Evolutionary conservation across 129 eudicot genomes (phyloP).

Genomic region (Cynara cardunculus): DNA sequence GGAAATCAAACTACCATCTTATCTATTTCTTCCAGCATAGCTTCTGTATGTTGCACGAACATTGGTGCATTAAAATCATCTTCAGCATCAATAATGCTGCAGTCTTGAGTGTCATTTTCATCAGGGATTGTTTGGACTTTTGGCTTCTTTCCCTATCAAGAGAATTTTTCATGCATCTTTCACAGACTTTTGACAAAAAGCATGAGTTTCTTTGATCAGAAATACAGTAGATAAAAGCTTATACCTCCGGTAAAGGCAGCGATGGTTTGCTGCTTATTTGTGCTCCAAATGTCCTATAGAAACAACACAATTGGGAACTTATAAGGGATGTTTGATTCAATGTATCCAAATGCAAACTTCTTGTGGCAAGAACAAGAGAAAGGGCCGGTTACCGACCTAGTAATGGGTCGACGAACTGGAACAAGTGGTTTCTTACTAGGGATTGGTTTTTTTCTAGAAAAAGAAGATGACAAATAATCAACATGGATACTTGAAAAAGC

Average conservation of each 20-base stretch:
- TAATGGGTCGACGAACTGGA: conserved; percentile 73
- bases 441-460: conserved; percentile 41
- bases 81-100: conserved; percentile 47
- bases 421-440: conserved; percentile 45
- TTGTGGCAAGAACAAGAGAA: conserved; percentile 5
- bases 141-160: conserved; percentile 41
- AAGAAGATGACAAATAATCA: not conserved
- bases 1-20: conserved; percentile 52
- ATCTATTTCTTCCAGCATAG: conserved; percentile 78
- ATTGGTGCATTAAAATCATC: conserved; percentile 63
- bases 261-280: conserved; percentile 43
- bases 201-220: not conserved
- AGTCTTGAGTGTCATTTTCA: conserved; percentile 33
- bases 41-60: conserved; percentile 88
- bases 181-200: not conserved
- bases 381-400: conserved; percentile 56
- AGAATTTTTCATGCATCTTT: not conserved
- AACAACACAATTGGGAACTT: not conserved
- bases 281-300: conserved; percentile 67
- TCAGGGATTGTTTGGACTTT: conserved; percentile 18
- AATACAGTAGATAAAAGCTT: not conserved
- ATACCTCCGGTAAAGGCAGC: conserved; percentile 39
- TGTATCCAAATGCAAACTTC: conserved; percentile 1
- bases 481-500: conserved; percentile 2
- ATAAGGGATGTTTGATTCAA: not conserved